Evolutionary conservation across 306 rosid genomes (phyloP).

Genomic region (Abrus pulchellus): DNA sequence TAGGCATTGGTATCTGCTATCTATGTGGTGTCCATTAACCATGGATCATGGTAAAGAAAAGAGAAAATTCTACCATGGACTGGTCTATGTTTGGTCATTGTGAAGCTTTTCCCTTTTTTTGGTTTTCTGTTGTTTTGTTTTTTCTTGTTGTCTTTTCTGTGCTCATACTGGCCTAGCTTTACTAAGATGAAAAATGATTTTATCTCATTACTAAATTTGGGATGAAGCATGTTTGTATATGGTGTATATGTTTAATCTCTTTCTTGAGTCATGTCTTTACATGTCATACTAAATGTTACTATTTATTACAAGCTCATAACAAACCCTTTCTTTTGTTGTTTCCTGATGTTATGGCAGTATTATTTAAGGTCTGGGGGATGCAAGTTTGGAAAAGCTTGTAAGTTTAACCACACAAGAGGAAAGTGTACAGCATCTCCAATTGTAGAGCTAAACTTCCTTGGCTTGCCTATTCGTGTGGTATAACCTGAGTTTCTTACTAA

Average conservation of each 20-base stretch:
- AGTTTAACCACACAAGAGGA: conserved; percentile 76
- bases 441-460: conserved; percentile 80
- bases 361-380: conserved; percentile 88
- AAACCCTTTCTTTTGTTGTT: neutral
- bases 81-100: neutral
- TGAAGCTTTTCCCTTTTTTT: neutral
- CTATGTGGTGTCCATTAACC: conserved; percentile 6
- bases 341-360: conserved; percentile 70
- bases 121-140: neutral
- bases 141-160: neutral
- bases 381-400: conserved; percentile 82
- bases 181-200: conserved; percentile 19
- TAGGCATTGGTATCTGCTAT: conserved; percentile 11
- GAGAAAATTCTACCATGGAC: conserved; percentile 7
- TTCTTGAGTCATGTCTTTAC: neutral
- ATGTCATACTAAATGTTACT: neutral
- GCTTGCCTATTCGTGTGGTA: conserved; percentile 94
- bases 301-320: conserved; percentile 44
- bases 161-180: conserved; percentile 8
- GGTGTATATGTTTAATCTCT: conserved; percentile 30
- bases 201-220: conserved; percentile 6
- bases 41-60: conserved; percentile 5
- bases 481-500: conserved; percentile 31
- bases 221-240: conserved; percentile 20
- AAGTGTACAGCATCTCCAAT: conserved; percentile 50